phyloP scores from a whole-genome alignment of 2,329 filamentous ascomycete species.

The Sphaerulina populicola region DNA sequence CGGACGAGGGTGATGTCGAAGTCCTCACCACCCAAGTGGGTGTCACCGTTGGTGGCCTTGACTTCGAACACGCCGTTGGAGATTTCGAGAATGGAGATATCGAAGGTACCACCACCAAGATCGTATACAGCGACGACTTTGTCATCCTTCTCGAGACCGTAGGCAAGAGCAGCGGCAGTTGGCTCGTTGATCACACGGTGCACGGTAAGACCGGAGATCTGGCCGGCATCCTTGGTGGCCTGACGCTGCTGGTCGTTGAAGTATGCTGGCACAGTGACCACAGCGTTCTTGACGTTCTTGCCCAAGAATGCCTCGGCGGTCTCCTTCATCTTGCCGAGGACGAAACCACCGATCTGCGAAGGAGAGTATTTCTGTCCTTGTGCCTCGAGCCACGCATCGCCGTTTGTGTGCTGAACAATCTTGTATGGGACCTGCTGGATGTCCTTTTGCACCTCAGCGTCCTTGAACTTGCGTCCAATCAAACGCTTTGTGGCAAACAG shows the following conservation, averaged over 20 bases:
- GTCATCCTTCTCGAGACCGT: slow-evolving; percentile 94
- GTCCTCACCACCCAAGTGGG: slow-evolving; percentile 95
- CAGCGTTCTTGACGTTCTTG: slow-evolving; percentile 88
- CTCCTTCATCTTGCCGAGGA: slow-evolving; percentile 99
- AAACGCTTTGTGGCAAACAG: slow-evolving; percentile 98
- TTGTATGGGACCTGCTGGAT: slow-evolving; percentile 98
- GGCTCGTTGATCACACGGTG: slow-evolving; percentile 98
- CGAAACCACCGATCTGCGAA: slow-evolving; percentile 94
- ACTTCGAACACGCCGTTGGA: slow-evolving; percentile 98
- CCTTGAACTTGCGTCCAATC: slow-evolving; percentile 94
- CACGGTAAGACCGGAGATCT: slow-evolving; percentile 92
- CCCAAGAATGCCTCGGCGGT: slow-evolving; percentile 88
- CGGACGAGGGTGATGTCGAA: slow-evolving; percentile 93
- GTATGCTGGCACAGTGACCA: slow-evolving; percentile 94
- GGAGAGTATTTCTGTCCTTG: slow-evolving; percentile 94
- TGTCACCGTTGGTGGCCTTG: slow-evolving; percentile 98
- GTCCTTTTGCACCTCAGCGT: slow-evolving; percentile 87
- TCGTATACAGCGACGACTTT: slow-evolving; percentile 91
- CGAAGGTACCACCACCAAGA: slow-evolving; percentile 96
- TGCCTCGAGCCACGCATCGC: slow-evolving; percentile 91
- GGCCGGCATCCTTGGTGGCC: slow-evolving; percentile 94
- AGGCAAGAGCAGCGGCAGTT: slow-evolving; percentile 88
- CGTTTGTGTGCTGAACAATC: slow-evolving; percentile 94
- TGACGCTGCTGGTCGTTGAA: slow-evolving; percentile 99
- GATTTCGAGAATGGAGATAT: slow-evolving; percentile 96